Evolutionary conservation across 257 asterid species (phyloP).

Genomic region (Solanum appendiculatum): DNA sequence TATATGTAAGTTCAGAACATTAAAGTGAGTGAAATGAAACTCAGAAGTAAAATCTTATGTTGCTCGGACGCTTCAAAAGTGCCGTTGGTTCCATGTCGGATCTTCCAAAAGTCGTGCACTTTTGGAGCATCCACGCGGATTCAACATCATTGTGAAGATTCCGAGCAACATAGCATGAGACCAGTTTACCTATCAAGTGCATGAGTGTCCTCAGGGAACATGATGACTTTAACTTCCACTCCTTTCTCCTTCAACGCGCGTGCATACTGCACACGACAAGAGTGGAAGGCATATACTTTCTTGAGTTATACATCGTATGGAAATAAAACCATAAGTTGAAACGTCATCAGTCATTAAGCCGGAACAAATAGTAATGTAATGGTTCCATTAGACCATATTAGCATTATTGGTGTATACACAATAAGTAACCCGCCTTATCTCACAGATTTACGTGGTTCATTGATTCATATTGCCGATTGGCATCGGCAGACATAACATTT

Average conservation of each 20-base stretch:
- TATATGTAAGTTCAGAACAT: background rate
- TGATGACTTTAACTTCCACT: constrained; percentile 51
- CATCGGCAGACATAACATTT: background rate
- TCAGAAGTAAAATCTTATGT: background rate
- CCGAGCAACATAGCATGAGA: background rate
- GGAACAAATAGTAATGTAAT: background rate
- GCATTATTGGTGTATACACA: background rate
- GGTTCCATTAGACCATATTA: background rate
- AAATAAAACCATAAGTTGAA: background rate
- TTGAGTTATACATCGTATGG: background rate
- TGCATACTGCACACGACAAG: constrained; percentile 41
- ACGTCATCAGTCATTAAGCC: background rate
- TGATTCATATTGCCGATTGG: background rate
- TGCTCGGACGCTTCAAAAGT: background rate
- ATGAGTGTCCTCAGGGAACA: constrained; percentile 76
- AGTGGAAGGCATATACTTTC: background rate
- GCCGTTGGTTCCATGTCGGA: background rate
- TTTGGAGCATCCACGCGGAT: background rate
- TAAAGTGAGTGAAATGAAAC: background rate
- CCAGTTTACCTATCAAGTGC: constrained; percentile 51
- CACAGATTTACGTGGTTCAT: background rate
- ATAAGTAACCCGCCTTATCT: background rate
- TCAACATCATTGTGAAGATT: background rate
- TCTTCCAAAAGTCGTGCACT: background rate
- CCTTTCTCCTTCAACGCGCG: constrained; percentile 83